Base-by-base conservation (phyloP, 2,329 filamentous ascomycete genomes). In the Colletotrichum sidae region DNA sequence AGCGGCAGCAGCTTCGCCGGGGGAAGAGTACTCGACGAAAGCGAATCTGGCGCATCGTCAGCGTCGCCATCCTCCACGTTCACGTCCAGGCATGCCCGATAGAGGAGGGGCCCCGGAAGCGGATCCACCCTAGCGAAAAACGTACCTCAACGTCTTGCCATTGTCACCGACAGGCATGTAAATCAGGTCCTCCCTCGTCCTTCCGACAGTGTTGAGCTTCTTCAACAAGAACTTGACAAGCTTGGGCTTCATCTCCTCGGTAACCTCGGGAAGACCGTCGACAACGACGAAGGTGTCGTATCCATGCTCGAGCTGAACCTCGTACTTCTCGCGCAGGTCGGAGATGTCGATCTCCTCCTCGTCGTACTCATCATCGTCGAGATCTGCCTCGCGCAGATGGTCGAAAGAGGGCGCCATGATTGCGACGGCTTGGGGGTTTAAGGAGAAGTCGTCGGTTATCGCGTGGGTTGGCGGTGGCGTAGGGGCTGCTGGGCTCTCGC, bases 261-360 rank as follows among this genome's bases (percentile, higher is more conserved):
- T 93, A 70, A 99, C 95, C 69, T 91, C 84, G 70, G 96, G 96
- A 47, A 99, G 88, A 70, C 96, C 96, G 79, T 99, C 96, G 77
- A 98, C 88, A 68, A 98, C 94, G 70, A 99, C 92, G 76, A 99
- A 99, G 69, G 94, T 92, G 78, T 99, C 96, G 74, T 97, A 91
- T 65, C 96, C 96, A 80, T 97, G 93, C 79, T 99, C 96, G 70
- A 98, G 86, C 77, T 95, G 93, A 69, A 98, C 94, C 81, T 98
- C 94, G 78, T 94, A 97, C 80, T 96, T 93, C 79, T 96, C 94
- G 78, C 90, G 88, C 72, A 99, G 87, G 82, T 99, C 95, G 72
- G 93, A 95, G 79, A 97, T 93, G 79, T 98, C 95, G 80, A 98
- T 91, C 78, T 97, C 94, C 76, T 94, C 91, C 81, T 96, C 91